Evolutionary conservation across 2,329 filamentous ascomycete genomes (phyloP).

Genomic region (Talaromyces sp.): DNA sequence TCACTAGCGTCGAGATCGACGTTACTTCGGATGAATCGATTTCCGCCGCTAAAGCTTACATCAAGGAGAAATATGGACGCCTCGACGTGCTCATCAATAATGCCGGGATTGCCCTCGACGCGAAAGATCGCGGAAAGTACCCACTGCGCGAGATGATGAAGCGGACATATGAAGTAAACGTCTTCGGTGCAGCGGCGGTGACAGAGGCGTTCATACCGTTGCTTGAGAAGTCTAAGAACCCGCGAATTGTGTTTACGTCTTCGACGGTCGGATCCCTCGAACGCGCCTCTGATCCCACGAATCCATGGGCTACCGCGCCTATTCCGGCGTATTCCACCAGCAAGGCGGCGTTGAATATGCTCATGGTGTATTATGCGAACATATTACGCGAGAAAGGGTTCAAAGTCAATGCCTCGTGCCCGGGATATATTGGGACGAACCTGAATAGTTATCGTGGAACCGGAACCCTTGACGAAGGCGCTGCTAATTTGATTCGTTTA

Average conservation of each 20-base stretch:
- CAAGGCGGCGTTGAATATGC: constrained; percentile 48
- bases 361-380: constrained; percentile 45
- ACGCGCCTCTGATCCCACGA: constrained; percentile 22
- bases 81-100: constrained; percentile 17
- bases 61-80: not conserved
- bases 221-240: constrained; percentile 26
- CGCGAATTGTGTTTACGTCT: constrained; percentile 30
- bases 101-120: constrained; percentile 7
- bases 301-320: constrained; percentile 23
- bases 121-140: not conserved
- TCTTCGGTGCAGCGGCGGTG: constrained; percentile 29
- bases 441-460: constrained; percentile 18
- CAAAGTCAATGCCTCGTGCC: constrained; percentile 29
- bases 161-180: constrained; percentile 29
- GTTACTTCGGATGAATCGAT: constrained; percentile 14
- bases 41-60: not conserved
- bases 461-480: constrained; percentile 15
- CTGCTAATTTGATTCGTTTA: constrained; percentile 25
- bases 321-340: constrained; percentile 40
- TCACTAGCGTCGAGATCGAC: not conserved
- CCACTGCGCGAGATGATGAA: constrained; percentile 21
- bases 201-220: constrained; percentile 30
- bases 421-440: constrained; percentile 26
- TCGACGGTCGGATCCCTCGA: constrained; percentile 28
- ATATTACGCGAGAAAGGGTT: constrained; percentile 38